A percentile compares a stretch with the other conserved stretches of the same genome.
Conservation (phyloP, 2,329 filamentous ascomycete species). For the Aspergillus clavatus region DNA sequence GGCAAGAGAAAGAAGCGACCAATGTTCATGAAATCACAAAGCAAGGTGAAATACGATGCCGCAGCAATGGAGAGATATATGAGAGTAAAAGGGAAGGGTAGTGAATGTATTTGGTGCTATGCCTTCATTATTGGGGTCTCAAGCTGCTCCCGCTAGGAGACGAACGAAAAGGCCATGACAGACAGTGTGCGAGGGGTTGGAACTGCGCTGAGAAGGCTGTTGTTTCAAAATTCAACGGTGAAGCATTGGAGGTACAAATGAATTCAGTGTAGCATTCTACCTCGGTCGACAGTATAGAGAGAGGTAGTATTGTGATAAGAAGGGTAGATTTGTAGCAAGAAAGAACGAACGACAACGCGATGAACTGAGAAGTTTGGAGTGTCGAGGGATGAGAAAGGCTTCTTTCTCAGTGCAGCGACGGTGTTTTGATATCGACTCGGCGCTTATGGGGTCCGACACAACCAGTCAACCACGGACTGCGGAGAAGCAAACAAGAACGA, state of each 20-base stretch:
- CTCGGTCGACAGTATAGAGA: neutral
- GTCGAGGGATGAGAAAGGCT: neutral
- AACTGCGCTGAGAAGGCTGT: conserved; percentile 6
- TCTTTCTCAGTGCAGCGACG: neutral
- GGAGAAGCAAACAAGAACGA: conserved; percentile 1
- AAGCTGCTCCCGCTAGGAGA: neutral
- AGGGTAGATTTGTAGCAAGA: neutral
- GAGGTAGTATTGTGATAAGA: no score
- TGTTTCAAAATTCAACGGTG: conserved; percentile 20
- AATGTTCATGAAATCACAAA: neutral
- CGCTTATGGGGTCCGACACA: conserved; percentile 1
- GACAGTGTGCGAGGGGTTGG: conserved; percentile 11
- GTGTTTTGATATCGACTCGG: neutral
- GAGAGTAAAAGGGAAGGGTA: neutral
- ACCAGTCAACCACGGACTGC: neutral
- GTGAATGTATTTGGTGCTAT: neutral
- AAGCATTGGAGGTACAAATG: conserved; percentile 13
- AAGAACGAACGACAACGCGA: neutral
- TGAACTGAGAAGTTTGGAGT: neutral
- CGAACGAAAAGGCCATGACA: conserved; percentile 11
- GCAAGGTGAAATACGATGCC: neutral
- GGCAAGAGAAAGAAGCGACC: no score
- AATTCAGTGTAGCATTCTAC: neutral
- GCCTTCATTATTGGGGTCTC: neutral
- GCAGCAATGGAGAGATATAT: neutral